Evolutionary conservation across 2,329 filamentous ascomycete genomes (phyloP), one percentile per base, ranked within the genome.

Genomic region (Penicillium sp.): DNA sequence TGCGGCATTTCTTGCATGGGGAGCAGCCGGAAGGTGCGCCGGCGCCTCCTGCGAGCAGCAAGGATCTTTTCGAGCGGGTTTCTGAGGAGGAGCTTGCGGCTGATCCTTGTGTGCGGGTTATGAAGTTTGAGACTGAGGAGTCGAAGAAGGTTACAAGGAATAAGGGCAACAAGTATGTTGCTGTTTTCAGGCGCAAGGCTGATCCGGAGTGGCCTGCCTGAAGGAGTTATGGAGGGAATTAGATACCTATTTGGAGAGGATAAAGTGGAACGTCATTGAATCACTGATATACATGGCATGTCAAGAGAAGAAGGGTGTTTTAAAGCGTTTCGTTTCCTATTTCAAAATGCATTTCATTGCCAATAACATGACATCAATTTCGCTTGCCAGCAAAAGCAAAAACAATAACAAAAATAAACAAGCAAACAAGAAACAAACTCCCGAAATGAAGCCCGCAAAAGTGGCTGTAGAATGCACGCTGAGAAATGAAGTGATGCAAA

Each of bases 71-170:
- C 73, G 88, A 91, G 75, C 80, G 90, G 57, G 79, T 97, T 4
- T 64, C 80, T 0, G 83, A 79, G 43, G 74, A 74, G 49, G 76
- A 80, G n/a, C 76, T 82, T 4, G 72, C 82, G 3, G 79, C 75
- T 7, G 82, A 80, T 53, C 78, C 74, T 10, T 88, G 86, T 64
- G 84, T 87, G 61, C 79, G 76, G 67, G 78, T 81, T 62, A 87
- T 87, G 84, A 80, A 80, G 58, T 76, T 81, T 34, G 91, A 94
- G 76, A 99, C 95, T 3, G 94, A 99, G 73, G 95, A 99, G 77
- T 91, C 92, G 32, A 97, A 96, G 79, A 99, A 99, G 78, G 94
- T 99, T 13, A 84, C 86, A 64, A 84, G 94, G 69, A 96, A 97
- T 75, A 85, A 89, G 39, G 94, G 94, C 0, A 84, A 85, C 69